Evolutionary conservation across 2,329 filamentous ascomycete genomes (phyloP), one percentile per base, ranked within the genome.

Genomic region (Amylocarpus encephaloides): DNA sequence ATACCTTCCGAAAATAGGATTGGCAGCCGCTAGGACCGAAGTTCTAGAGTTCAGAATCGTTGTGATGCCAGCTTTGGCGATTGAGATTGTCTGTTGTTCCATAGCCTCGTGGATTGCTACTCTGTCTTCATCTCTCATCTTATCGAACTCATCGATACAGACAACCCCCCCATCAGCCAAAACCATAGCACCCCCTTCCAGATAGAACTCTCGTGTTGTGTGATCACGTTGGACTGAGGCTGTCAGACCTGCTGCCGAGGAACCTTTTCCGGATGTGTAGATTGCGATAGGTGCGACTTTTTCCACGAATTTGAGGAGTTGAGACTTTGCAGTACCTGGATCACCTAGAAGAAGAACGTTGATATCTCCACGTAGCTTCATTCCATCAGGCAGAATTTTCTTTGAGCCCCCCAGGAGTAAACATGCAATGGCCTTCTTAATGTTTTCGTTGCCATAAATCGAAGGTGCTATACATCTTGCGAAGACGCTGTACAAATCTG

Each of bases 41-140:
- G 93, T 98, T 63, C 93, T 77, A 11, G 93, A 91, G 64, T 98
- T 98, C 47, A 98, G 79, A 57, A 98, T 97, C 0, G 93, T 98
- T 0, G 93, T 98, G 65, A 98, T 98, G 62, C 93, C 93, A 0
- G 93, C 93, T 72, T 98, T 97, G 57, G 93, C 93, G 62, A 98
- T 97, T 10, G 93, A 97, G 54, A 98, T 98, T 0, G 93, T 98
- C 70, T 98, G 93, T 72, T 98, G 93, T 68, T 98, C 93, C 93
- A 98, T 98, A 51, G 93, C 93, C 78, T 98, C 93, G 76, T 98
- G 93, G 59, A 98, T 98, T 1, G 93, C 93, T 6, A 97, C 93
- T 61, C 93, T 81, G 63, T 98, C 93, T 68, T 98, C 93, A 66
- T 98, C 93, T 55, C 93, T 80, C 93, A 98, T 98, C 76, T 98